Evolutionary conservation across 1,139 yeast genomes (phyloP), one percentile per base, ranked within the genome.

Genomic region (Saccharomyces hybrid): DNA sequence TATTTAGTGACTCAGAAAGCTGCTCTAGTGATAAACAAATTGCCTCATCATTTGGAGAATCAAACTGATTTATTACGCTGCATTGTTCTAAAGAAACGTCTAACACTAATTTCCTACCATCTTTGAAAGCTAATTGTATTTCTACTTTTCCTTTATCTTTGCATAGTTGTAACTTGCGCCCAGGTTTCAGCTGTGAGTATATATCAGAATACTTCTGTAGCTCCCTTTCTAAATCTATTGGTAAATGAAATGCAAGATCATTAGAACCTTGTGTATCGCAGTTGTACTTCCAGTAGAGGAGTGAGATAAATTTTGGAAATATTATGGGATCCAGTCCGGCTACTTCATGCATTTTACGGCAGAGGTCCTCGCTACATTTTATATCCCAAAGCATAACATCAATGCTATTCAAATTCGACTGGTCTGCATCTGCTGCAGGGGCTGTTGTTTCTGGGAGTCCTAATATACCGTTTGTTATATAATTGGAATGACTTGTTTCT

Each of bases 311-410:
- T 52, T 64, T 67, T 3, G 70, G 68, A 47, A 53, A 57, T 9
- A 64, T 53, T 23, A 49, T 11, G 52, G 52, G 31, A 23, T 46
- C 68, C 59, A 7, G 38, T 25, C 54, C 57, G 25, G 56, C 52
- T 2, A 48, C 52, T 19, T 55, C 51, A 46, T 66, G 68, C 44
- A 78, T 65, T 4, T 60, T 57, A 3, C 60, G 56, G 55, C 79
- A 76, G n/a, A 78, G 62, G 1, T 56, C 57, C 50, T 73, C 69
- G 59, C 89, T 84, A 38, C 77, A 78, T n/a, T 72, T 64, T 31
- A 91, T 77, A 69, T 93, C 99, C 49, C 80, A 74, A 28, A 90
- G 75, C 99, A 93, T 93, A 7, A 93, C 88, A 65, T 88, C 96
- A 54, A 91, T 74, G 48, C 81, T 81, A 49, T 79, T 79, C 60